Evolutionary conservation across 2,329 filamentous ascomycete species (phyloP).

Genomic region (Cryphonectria parasitica): DNA sequence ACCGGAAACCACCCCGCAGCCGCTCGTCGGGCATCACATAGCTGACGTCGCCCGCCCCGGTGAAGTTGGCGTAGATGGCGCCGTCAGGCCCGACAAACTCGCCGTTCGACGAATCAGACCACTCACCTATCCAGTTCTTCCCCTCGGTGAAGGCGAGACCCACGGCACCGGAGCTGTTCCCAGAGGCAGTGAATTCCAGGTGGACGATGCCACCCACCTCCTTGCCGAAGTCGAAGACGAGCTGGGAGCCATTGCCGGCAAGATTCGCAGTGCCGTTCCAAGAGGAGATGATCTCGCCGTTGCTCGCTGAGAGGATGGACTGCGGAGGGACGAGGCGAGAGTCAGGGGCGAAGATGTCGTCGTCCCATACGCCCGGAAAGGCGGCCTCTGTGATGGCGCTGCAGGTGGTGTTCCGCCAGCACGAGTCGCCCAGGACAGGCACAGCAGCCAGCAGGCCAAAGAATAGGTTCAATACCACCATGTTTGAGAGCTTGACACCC

Average conservation of each 20-base stretch:
- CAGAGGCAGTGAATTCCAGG: slow-evolving; percentile 51
- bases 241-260: slow-evolving; percentile 51
- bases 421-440: slow-evolving; percentile 38
- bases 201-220: slow-evolving; percentile 61
- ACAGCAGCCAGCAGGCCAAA: slow-evolving; percentile 37
- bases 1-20: slow-evolving; percentile 57
- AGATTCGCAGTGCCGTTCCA: slow-evolving; percentile 35
- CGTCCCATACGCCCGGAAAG: slow-evolving; percentile 62
- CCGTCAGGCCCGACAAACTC: slow-evolving; percentile 49
- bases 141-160: slow-evolving; percentile 53
- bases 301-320: slow-evolving; percentile 44
- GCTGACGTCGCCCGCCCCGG: slow-evolving; percentile 37
- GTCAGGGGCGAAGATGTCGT: slow-evolving; percentile 58
- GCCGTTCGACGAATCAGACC: slow-evolving; percentile 53
- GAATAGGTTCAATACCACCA: slow-evolving; percentile 16
- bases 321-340: slow-evolving; percentile 54
- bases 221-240: slow-evolving; percentile 62
- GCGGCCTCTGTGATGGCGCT: slow-evolving; percentile 51
- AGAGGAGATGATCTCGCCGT: slow-evolving; percentile 37
- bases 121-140: slow-evolving; percentile 51
- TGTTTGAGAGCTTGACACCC: slow-evolving; percentile 7
- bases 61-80: slow-evolving; percentile 49
- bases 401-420: slow-evolving; percentile 61
- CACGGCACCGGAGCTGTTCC: slow-evolving; percentile 40
- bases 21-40: slow-evolving; percentile 47